Conservation (phyloP, 768 basidiomycete genomes). For the Termitomyces sp. region DNA sequence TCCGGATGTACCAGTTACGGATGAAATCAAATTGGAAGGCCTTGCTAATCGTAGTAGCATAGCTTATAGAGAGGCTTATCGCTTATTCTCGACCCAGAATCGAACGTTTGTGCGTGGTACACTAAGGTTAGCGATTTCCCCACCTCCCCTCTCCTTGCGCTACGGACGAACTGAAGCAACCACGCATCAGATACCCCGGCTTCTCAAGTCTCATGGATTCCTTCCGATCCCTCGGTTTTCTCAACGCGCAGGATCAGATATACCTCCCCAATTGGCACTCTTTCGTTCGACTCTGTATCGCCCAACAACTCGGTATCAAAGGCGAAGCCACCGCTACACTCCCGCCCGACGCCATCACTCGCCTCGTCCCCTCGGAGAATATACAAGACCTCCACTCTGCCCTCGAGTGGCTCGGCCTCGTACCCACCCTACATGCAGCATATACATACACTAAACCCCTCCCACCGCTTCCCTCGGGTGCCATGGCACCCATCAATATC, state of each 20-base stretch:
- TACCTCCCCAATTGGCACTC: constrained; percentile 35
- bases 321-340: neutral
- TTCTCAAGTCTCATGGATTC: constrained; percentile 72
- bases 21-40: constrained; percentile 70
- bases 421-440: constrained; percentile 10
- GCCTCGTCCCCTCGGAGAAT: constrained; percentile 21
- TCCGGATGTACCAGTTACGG: constrained; percentile 61
- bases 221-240: constrained; percentile 68
- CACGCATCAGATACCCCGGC: constrained; percentile 67
- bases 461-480: constrained; percentile 41
- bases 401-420: constrained; percentile 48
- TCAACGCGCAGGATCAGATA: constrained; percentile 43
- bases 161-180: neutral
- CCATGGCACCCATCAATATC: constrained; percentile 61
- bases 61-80: constrained; percentile 65
- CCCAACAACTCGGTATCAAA: constrained; percentile 18
- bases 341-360: constrained; percentile 16
- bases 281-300: constrained; percentile 29
- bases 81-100: constrained; percentile 32
- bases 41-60: constrained; percentile 84
- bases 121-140: constrained; percentile 49
- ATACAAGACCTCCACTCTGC: constrained; percentile 31
- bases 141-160: neutral
- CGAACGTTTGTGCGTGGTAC: constrained; percentile 83
- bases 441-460: constrained; percentile 17